Evolutionary conservation across 2,329 filamentous ascomycete species (phyloP), one percentile per base, ranked within the genome.

Genomic region (Calonectria ilicicola): DNA sequence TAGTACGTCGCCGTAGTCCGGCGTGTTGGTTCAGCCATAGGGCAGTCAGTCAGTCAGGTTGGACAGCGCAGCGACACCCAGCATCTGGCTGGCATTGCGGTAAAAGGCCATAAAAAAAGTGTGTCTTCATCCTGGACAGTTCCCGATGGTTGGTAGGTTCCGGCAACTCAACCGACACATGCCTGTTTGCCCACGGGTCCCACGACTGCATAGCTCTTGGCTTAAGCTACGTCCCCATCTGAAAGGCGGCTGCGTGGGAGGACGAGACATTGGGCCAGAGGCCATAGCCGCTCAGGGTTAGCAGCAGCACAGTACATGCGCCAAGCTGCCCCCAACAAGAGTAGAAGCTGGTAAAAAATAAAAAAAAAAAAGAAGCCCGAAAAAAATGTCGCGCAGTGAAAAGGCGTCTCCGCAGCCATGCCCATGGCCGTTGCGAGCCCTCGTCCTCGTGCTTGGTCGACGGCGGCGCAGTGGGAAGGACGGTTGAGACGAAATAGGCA

Each of bases 361-460:
- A n/a, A n/a, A 21, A 27, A 29, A 17, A 53, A 58, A 15, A 58
- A 21, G 27, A 38, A 23, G 29, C 21, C 23, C 7, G 58, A 26
- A 14, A 42, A 67, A 68, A 68, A 68, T 68, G 65, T 62, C 65
- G 53, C 65, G 65, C 65, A 68, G 65, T 32, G 27, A 32, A 65
- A 35, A 23, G n/a, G 27, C 29, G 27, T 26, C 44, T 32, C 63
- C 63, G 27, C 65, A 44, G 32, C 51, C 53, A 62, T 21, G 35
- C 32, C 56, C 56, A 42, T n/a, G 58, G 58, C 38, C 26, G 27
- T 35, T 35, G 32, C 32, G 32, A 35, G 32, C 12, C 10, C 32
- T 35, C 32, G 38, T 42, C 35, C 21, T 62, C 38, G 38, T 44
- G 58, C 58, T 62, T 44, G 35, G 38, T 56, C 65, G 42, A 51